Conservation (phyloP, 2,329 filamentous ascomycete species). For the Arthrobotrys musiformis region DNA sequence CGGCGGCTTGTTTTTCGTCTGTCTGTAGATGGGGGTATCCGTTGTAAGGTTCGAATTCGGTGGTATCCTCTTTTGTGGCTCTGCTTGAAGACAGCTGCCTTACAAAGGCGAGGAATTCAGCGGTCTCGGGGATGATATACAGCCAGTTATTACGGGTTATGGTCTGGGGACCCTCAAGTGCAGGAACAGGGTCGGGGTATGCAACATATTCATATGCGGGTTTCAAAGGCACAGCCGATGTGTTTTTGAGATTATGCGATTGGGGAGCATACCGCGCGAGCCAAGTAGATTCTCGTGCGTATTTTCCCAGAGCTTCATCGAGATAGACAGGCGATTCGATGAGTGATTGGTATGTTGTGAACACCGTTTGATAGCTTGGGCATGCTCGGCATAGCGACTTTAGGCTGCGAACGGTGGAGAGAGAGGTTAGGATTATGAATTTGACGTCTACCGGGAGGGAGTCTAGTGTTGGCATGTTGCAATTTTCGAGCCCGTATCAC, state of each 20-base stretch:
- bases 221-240: background rate
- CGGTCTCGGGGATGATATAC: too few species aligned
- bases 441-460: background rate
- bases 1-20: background rate
- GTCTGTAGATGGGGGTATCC: too few species aligned
- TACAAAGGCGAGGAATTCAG: too few species aligned
- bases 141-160: background rate
- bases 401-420: background rate
- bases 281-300: background rate
- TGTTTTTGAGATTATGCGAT: background rate
- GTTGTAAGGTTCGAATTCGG: too few species aligned
- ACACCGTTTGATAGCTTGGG: background rate
- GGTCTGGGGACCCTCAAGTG: too few species aligned
- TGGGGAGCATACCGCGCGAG: background rate
- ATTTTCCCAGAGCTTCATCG: background rate
- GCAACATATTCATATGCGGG: background rate
- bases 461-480: constrained; percentile 7
- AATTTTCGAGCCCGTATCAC: background rate
- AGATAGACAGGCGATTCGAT: background rate
- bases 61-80: too few species aligned
- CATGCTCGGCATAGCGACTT: background rate
- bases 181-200: background rate
- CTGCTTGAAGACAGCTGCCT: too few species aligned
- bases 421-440: background rate
- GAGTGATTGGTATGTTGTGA: background rate